Conservation (phyloP, 768 basidiomycete genomes). For the Mycena leptocephala region DNA sequence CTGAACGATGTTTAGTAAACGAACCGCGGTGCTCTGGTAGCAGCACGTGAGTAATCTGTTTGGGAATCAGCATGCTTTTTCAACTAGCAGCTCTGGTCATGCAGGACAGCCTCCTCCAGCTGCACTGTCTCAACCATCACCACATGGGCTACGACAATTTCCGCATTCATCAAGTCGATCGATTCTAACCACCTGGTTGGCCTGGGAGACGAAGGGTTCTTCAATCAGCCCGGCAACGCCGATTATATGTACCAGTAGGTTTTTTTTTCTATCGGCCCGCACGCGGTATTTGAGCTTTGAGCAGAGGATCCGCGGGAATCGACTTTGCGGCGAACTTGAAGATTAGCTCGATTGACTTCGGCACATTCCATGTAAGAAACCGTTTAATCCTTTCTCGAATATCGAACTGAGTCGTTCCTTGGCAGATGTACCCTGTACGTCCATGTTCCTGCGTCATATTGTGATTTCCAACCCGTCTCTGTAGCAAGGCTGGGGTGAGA, state of each 20-base stretch:
- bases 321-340: conserved; percentile 75
- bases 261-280: not conserved
- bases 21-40: conserved; percentile 23
- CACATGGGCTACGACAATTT: conserved; percentile 68
- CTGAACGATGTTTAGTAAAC: not conserved
- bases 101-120: conserved; percentile 51
- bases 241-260: conserved; percentile 73
- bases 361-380: conserved; percentile 74
- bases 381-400: not conserved
- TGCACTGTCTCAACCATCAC: conserved; percentile 71
- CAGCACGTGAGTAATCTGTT: conserved; percentile 12
- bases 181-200: conserved; percentile 77
- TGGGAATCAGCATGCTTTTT: not conserved
- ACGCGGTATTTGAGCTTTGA: not conserved
- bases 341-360: conserved; percentile 75
- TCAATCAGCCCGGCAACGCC: conserved; percentile 66
- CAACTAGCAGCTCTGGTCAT: not conserved
- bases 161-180: conserved; percentile 76
- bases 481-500: conserved; percentile 67
- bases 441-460: not conserved
- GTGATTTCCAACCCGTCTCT: conserved; percentile 16
- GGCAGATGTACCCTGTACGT: conserved; percentile 54
- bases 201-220: conserved; percentile 79
- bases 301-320: conserved; percentile 68
- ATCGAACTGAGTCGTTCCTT: not conserved